phyloP scores from a whole-genome alignment of 1,139 yeast genomes.

The Blastobotrys persicus region DNA sequence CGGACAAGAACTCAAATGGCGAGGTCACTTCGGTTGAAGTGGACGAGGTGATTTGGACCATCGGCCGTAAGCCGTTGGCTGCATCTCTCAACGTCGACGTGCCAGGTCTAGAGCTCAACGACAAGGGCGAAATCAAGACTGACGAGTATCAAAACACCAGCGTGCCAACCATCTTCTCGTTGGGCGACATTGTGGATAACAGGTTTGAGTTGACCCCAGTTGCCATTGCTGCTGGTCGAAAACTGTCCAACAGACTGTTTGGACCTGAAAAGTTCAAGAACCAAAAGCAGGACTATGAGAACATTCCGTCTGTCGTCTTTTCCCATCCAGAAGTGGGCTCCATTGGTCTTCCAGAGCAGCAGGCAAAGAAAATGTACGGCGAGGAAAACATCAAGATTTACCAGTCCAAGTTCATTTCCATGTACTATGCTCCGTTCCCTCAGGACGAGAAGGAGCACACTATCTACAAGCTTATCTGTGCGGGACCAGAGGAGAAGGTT shows the following conservation, averaged over 20 bases:
- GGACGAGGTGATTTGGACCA: constrained; percentile 86
- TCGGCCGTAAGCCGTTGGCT: constrained; percentile 79
- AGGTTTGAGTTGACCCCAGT: constrained; percentile 90
- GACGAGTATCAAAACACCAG: constrained; percentile 87
- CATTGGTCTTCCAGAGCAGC: constrained; percentile 77
- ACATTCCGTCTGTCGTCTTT: constrained; percentile 89
- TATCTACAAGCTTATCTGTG: constrained; percentile 74
- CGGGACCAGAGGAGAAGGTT: constrained; percentile 84
- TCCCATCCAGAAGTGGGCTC: constrained; percentile 98
- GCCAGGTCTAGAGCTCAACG: constrained; percentile 65
- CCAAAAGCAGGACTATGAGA: constrained; percentile 74
- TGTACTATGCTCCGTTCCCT: constrained; percentile 81
- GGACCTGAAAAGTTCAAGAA: constrained; percentile 68
- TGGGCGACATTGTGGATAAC: constrained; percentile 92
- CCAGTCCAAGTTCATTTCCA: constrained; percentile 77
- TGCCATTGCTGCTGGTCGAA: constrained; percentile 98
- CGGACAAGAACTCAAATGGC: constrained; percentile 20
- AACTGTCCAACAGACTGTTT: constrained; percentile 83
- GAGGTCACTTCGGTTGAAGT: constrained; percentile 52
- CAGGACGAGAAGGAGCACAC: constrained; percentile 80
- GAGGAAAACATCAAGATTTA: constrained; percentile 76
- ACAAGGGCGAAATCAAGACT: constrained; percentile 58
- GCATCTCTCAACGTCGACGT: constrained; percentile 68
- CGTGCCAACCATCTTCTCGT: constrained; percentile 68
- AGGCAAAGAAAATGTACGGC: constrained; percentile 78